Conservation (phyloP, 352 stramenopile genomes). For the Peronospora tabacina region DNA sequence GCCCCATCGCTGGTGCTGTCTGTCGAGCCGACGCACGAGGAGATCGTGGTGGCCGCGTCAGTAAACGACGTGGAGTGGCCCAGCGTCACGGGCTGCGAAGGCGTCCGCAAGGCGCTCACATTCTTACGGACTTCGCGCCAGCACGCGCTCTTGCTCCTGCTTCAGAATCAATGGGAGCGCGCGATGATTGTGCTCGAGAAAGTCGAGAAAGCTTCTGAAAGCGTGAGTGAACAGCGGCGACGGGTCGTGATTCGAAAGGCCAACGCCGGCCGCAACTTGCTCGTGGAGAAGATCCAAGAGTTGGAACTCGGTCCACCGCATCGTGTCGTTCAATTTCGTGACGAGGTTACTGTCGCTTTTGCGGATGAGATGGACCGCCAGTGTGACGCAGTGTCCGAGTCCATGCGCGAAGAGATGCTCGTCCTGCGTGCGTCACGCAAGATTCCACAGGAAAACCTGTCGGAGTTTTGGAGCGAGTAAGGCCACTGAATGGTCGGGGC, state of each 20-base stretch:
- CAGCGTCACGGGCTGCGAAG: slow-evolving; percentile 42
- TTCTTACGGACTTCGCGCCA: slow-evolving; percentile 63
- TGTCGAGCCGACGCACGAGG: slow-evolving; percentile 13
- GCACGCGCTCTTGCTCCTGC: slow-evolving; percentile 65
- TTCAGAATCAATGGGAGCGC: slow-evolving; percentile 74
- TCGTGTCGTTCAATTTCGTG: slow-evolving; percentile 49
- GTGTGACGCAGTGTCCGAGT: slow-evolving; percentile 35
- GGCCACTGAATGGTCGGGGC: not conserved
- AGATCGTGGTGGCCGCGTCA: slow-evolving; percentile 3
- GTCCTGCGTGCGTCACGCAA: slow-evolving; percentile 60
- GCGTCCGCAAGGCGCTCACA: slow-evolving; percentile 51
- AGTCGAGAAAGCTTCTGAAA: slow-evolving; percentile 66
- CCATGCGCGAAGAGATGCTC: slow-evolving; percentile 70
- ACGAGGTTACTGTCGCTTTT: slow-evolving; percentile 40
- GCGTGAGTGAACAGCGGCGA: slow-evolving; percentile 49
- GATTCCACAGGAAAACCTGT: slow-evolving; percentile 67
- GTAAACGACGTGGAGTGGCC: slow-evolving; percentile 29
- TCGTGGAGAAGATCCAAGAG: slow-evolving; percentile 32
- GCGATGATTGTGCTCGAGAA: slow-evolving; percentile 68
- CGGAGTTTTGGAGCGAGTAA: slow-evolving; percentile 62
- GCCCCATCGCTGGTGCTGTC: slow-evolving; percentile 1
- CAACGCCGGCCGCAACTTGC: slow-evolving; percentile 32
- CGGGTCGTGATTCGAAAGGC: slow-evolving; percentile 58
- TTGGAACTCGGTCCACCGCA: slow-evolving; percentile 19
- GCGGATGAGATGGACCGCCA: slow-evolving; percentile 65